Base-by-base conservation (phyloP, 2,329 filamentous ascomycete species). In the Xenoacremonium recifei region DNA sequence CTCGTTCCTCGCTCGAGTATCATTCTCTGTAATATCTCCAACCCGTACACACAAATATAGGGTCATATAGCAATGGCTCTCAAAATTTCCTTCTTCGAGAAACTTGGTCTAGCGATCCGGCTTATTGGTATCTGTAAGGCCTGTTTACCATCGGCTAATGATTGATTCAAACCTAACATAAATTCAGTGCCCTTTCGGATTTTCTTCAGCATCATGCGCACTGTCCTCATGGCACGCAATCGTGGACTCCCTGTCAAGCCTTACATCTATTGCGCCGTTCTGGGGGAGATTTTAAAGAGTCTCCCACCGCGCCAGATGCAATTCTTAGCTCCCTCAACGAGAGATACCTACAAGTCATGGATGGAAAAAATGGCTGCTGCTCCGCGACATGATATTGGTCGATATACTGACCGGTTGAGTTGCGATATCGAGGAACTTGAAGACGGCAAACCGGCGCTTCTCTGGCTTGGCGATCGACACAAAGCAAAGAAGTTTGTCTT, bases 281-380 rank as follows among this genome's bases (percentile, higher is more conserved):
- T 42, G 3, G 45, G 40, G 23, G 37, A 39, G 12, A 11, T 43
- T 21, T 21, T 47, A 3, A 6, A 11, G 6, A 45, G 13, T 4
- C 35, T 42, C 33, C 34, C 38, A 11, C 19, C 38, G 15, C 35
- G 37, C 20, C 21, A 48, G 20, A 42, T 48, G 16, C 45, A 48
- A 15, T 48, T 39, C 25, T n/a, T 48, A 4, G 39, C 38, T 2
- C 9, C 16, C 5, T 17, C 45, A 7, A 48, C 45, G 1, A 42
- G 32, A 17, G 17, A 39, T 4, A 23, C 23, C 2, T 48, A 48
- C 18, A 19, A 39, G 4, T 20, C 30, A 31, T 48, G 45, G 45
- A 11, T 45, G 32, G 4, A 18, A 4, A 16, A 39, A 19, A 13
- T 13, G 4, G 15, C 10, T 6, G 13, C 23, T 27, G 13, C 13